Base-by-base conservation (phyloP, 345 rosid genomes). In the Hevea brasiliensis region DNA sequence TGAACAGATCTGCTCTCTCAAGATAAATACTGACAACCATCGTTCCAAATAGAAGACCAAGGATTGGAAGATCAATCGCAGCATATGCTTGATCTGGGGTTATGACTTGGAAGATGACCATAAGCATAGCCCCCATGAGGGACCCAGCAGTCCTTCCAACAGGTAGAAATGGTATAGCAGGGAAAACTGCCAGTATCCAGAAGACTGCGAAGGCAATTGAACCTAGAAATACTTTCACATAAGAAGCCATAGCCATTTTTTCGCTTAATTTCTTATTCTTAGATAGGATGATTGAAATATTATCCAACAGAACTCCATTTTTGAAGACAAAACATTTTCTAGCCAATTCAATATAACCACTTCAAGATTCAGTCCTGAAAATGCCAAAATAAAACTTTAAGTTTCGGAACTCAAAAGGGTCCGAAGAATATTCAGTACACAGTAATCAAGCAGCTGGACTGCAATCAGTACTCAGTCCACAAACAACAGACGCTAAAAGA, bases 61-160 rank as follows among this genome's bases (percentile, higher is more conserved):
- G 89, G 44, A 94, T 89, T 0, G 92, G 87, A 54, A 94, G 93
- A 73, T 94, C 94, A 58, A 94, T 87, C 10, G 98, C 89, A 5
- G 86, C 88, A 61, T 90, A 89, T 26, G 97, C 97, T 69, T 94
- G 87, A 45, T 90, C 91, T 0, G 94, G 96, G 35, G 87, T 78
- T 40, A 90, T 74, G 54, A 92, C 92, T 53, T 58, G 84, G 79
- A 92, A 92, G 51, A 92, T 59, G 71, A 94, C 94, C 98, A 92
- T 94, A 15, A 94, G 90, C 89, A 89, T 86, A 17, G 90, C 97
- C 14, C 96, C 96, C 0, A 92, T 74, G 3, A 92, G 89, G 35
- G 97, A 89, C 40, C 98, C 98, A 0, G 97, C 97, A 3, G 98
- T 92, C 72, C 97, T 82, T 67, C 98, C 98, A 27, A 92, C 79